Percentiles rank a stretch among this genome's conserved stretches.
These are phyloP conservation scores for Backusella macrospora DNA, from an alignment of 192 early-diverging fungal species.

Conservation along the genomic window DNA sequence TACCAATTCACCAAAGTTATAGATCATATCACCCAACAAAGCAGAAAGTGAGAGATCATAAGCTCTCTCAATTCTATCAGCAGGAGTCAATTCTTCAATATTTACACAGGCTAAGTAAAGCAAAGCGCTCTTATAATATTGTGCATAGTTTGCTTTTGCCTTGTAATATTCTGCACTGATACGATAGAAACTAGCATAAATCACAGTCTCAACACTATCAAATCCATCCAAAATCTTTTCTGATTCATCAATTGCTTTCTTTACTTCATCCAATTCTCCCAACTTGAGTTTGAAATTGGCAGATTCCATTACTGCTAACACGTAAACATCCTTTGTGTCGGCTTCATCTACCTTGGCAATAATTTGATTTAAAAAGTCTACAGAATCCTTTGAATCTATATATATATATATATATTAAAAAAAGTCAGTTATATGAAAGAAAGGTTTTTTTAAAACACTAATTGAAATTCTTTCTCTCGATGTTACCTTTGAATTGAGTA, in stretches of 20 bases:
- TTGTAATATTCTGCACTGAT: conserved; percentile 98
- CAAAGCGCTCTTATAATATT: conserved; percentile 95
- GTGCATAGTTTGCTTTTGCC: conserved; percentile 87
- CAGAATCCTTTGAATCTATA: conserved; percentile 66
- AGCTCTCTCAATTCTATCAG: conserved; percentile 87
- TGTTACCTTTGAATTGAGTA: conserved; percentile 70
- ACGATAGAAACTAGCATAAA: conserved; percentile 94
- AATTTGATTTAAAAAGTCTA: conserved; percentile 75
- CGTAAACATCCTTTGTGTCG: conserved; percentile 81
- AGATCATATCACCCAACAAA: conserved; percentile 92
- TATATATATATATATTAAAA: background rate
- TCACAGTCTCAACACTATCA: conserved; percentile 78
- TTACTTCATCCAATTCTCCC: conserved; percentile 82
- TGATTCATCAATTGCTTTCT: conserved; percentile 80
- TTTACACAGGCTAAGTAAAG: conserved; percentile 92
- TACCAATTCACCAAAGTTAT: conserved; percentile 99
- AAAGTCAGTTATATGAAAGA: background rate
- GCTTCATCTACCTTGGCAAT: conserved; percentile 71
- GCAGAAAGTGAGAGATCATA: conserved; percentile 91
- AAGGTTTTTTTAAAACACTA: background rate
- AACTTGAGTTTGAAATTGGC: conserved; percentile 82
- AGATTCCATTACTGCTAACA: conserved; percentile 83
- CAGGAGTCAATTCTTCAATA: conserved; percentile 72
- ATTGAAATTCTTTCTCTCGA: background rate
- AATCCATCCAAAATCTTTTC: conserved; percentile 82